phyloP scores from a whole-genome alignment of 1,284 basidiomycete genomes.

The Meira nashicola region DNA sequence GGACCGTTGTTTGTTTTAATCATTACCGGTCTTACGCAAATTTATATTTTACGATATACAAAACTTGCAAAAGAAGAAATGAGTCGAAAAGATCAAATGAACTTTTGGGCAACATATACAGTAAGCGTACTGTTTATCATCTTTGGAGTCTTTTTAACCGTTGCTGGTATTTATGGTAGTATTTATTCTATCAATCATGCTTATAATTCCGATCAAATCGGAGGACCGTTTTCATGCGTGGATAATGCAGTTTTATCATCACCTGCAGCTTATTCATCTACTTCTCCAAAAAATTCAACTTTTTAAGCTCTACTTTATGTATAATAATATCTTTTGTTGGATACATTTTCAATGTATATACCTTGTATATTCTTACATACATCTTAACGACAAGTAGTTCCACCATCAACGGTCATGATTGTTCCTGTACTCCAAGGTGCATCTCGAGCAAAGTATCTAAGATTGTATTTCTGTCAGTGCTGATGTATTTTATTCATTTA shows the following conservation, averaged over 20 bases:
- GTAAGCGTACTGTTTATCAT: background rate
- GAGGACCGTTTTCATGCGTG: slow-evolving; percentile 59
- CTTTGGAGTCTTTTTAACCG: slow-evolving; percentile 16
- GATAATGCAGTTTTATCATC: slow-evolving; percentile 7
- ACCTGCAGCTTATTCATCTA: background rate
- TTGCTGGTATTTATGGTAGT: slow-evolving; percentile 60
- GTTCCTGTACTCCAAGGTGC: too few species aligned
- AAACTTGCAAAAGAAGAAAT: background rate
- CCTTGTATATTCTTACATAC: too few species aligned
- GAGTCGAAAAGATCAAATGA: background rate
- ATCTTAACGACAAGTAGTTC: too few species aligned
- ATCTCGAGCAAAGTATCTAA: too few species aligned
- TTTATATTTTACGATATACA: slow-evolving; percentile 50
- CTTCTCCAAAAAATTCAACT: too few species aligned
- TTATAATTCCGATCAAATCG: slow-evolving; percentile 57
- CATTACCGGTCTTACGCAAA: slow-evolving; percentile 11
- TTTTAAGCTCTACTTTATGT: too few species aligned
- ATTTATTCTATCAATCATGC: slow-evolving; percentile 40
- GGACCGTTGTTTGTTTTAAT: slow-evolving; percentile 58
- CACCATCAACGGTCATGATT: too few species aligned
- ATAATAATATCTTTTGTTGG: too few species aligned
- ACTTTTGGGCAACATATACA: background rate
- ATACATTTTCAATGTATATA: too few species aligned
- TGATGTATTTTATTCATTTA: too few species aligned
- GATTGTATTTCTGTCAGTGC: too few species aligned